Conservation (phyloP, 129 eudicot genomes). For the Artemisia tridentata region DNA sequence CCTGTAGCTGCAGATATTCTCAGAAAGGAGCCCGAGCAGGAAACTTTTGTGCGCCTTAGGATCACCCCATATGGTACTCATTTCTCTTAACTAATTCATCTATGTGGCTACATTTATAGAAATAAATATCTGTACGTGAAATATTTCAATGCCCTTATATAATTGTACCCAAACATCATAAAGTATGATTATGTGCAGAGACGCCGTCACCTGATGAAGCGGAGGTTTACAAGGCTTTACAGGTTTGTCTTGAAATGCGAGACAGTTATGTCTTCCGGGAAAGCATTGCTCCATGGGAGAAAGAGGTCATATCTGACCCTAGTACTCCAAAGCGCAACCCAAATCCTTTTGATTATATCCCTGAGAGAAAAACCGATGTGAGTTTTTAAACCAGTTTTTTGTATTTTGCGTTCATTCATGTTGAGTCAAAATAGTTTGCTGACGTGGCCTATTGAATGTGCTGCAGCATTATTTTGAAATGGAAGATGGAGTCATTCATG, state of each 20-base stretch:
- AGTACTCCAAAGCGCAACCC: slow-evolving; percentile 76
- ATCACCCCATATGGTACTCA: slow-evolving; percentile 75
- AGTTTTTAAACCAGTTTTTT: slow-evolving; percentile 30
- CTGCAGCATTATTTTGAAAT: slow-evolving; percentile 91
- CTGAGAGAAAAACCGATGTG: slow-evolving; percentile 71
- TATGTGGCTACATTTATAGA: background rate
- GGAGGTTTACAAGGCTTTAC: slow-evolving; percentile 73
- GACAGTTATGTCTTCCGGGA: slow-evolving; percentile 76
- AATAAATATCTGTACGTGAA: background rate
- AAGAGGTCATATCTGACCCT: slow-evolving; percentile 81
- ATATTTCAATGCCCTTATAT: background rate
- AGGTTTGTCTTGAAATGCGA: slow-evolving; percentile 88
- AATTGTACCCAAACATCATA: slow-evolving; percentile 9
- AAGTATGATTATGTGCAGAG: slow-evolving; percentile 44
- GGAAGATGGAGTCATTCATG: slow-evolving; percentile 98
- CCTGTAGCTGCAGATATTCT: slow-evolving; percentile 98
- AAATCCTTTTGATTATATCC: slow-evolving; percentile 69
- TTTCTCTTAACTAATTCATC: slow-evolving; percentile 7
- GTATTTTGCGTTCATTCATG: slow-evolving; percentile 1
- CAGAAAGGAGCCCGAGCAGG: slow-evolving; percentile 97
- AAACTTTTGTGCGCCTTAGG: slow-evolving; percentile 85
- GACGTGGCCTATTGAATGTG: background rate
- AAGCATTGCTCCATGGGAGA: slow-evolving; percentile 91
- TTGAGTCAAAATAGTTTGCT: slow-evolving; percentile 5
- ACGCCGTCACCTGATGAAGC: slow-evolving; percentile 85